Evolutionary conservation across 495 filamentous ascomycete genomes (phyloP).

Genomic region (Xylaria telfairii): DNA sequence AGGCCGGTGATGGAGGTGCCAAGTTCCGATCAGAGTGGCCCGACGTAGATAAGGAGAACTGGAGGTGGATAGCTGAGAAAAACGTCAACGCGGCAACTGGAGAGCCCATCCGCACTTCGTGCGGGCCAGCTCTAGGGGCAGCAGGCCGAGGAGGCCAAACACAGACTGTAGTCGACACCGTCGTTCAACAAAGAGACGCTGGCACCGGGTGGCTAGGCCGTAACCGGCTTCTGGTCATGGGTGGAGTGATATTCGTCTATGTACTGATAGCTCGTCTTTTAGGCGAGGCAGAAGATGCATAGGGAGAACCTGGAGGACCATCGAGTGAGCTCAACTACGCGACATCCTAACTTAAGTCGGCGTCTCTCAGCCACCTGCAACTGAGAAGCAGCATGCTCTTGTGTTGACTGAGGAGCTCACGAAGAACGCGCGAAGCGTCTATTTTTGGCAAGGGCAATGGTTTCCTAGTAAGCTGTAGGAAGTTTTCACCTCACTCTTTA

Average conservation of each 20-base stretch:
- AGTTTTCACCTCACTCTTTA: neutral
- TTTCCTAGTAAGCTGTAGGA: neutral
- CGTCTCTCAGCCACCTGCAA: neutral
- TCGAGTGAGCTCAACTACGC: neutral
- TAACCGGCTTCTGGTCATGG: slow-evolving; percentile 75
- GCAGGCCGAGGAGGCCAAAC: slow-evolving; percentile 71
- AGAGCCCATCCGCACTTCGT: slow-evolving; percentile 62
- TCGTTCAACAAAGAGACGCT: slow-evolving; percentile 74
- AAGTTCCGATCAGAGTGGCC: slow-evolving; percentile 91
- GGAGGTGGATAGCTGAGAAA: slow-evolving; percentile 87
- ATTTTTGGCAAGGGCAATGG: neutral
- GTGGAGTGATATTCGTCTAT: slow-evolving; percentile 74
- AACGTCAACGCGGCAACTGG: slow-evolving; percentile 82
- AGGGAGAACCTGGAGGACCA: neutral
- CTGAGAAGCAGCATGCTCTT: neutral
- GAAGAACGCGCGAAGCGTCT: neutral
- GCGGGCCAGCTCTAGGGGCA: slow-evolving; percentile 70
- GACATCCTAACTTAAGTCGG: neutral
- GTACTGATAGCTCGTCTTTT: slow-evolving; percentile 78
- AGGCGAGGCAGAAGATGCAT: slow-evolving; percentile 45
- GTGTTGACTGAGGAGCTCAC: neutral
- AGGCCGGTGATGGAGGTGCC: slow-evolving; percentile 86
- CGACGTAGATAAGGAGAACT: slow-evolving; percentile 89
- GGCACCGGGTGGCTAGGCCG: slow-evolving; percentile 80
- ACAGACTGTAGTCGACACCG: slow-evolving; percentile 80